Evolutionary conservation across 2,329 filamentous ascomycete species (phyloP).

Genomic region (Botrytis galanthina): DNA sequence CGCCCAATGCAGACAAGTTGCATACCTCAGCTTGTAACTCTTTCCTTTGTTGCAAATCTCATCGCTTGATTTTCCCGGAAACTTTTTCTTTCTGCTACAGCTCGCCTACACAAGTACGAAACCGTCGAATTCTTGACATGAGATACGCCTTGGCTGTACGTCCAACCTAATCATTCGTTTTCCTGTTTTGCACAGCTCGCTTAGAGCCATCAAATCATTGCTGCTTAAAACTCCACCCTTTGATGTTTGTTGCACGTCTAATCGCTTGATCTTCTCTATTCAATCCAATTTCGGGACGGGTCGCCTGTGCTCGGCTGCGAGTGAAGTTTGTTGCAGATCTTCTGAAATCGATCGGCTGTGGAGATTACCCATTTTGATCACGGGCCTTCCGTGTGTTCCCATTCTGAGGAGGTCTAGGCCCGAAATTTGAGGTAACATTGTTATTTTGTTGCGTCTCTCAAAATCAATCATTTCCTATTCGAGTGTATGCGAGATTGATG

Average conservation of each 20-base stretch:
- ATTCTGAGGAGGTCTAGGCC: not conserved
- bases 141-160: not conserved
- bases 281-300: not conserved
- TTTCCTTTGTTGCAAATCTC: slow-evolving; percentile 8
- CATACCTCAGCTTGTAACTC: not conserved
- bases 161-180: not conserved
- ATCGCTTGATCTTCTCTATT: slow-evolving; percentile 12
- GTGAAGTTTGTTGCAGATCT: slow-evolving; percentile 7
- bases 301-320: slow-evolving; percentile 7
- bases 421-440: not conserved
- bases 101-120: not conserved
- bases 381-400: slow-evolving; percentile 8
- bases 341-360: slow-evolving; percentile 4
- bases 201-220: not conserved
- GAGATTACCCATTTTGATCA: slow-evolving; percentile 9
- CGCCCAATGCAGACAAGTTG: not conserved
- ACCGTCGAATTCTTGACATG: not conserved
- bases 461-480: slow-evolving; percentile 19
- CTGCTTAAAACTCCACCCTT: not conserved
- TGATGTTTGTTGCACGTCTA: slow-evolving; percentile 5
- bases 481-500: not conserved
- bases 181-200: not conserved
- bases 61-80: not conserved
- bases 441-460: slow-evolving; percentile 12
- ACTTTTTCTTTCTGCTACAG: not conserved